These are phyloP conservation scores for Ogataea pilisensis DNA, from an alignment of 805 yeast genomes.

Conservation along the genomic window DNA sequence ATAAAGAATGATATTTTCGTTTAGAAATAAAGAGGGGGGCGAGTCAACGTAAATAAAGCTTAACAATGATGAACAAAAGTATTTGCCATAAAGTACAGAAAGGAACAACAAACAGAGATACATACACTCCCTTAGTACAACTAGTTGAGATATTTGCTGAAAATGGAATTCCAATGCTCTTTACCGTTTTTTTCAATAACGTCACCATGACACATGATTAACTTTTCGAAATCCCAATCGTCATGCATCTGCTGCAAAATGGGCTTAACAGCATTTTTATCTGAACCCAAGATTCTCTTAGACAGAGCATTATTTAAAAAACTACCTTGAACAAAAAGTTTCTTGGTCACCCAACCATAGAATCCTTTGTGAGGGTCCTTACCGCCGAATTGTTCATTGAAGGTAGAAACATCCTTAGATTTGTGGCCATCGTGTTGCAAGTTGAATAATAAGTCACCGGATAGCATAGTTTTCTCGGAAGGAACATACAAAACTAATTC, in stretches of 20 bases:
- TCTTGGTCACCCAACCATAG: conserved; percentile 20
- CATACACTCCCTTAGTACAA: no score
- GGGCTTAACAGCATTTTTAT: conserved; percentile 9
- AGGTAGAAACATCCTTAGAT: conserved; percentile 22
- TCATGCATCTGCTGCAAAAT: conserved; percentile 29
- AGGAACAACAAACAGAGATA: no score
- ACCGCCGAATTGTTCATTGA: conserved; percentile 42
- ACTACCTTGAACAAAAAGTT: conserved; percentile 13
- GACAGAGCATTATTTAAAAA: conserved; percentile 6
- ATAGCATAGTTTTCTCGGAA: conserved; percentile 44
- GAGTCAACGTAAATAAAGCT: no score
- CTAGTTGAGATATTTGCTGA: conserved; percentile 1
- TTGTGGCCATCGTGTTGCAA: conserved; percentile 48
- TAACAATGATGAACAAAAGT: no score
- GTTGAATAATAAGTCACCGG: conserved; percentile 61
- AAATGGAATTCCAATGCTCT: conserved; percentile 15
- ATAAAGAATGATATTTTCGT: no score
- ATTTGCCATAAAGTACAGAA: no score
- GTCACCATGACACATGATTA: conserved; percentile 60
- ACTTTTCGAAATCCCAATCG: conserved; percentile 43
- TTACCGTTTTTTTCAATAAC: conserved; percentile 41
- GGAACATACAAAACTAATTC: conserved; percentile 53
- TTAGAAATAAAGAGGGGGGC: no score
- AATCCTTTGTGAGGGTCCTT: conserved; percentile 42
- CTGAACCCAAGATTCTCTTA: conserved; percentile 1